Conservation (phyloP, 2,329 filamentous ascomycete genomes). For the Ambrosiella beaveri region DNA sequence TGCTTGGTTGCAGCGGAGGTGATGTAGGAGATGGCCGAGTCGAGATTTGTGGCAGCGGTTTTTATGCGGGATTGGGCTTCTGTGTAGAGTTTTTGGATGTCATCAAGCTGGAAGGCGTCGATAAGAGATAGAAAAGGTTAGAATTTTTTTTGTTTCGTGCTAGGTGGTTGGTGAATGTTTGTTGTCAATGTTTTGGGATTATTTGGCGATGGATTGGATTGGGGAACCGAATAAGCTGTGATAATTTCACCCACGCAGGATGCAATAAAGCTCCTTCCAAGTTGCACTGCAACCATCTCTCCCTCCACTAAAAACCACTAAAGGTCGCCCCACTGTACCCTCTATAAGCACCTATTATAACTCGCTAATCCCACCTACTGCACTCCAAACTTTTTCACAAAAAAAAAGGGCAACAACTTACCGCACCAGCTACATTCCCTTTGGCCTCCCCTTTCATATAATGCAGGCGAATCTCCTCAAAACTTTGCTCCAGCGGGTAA, state of each 20-base stretch:
- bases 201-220: too few relatives aligned
- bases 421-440: conserved; percentile 40
- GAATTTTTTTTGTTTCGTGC: neutral
- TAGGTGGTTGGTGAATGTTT: neutral
- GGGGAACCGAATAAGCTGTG: too few relatives aligned
- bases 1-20: conserved; percentile 48
- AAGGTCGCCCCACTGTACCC: too few relatives aligned
- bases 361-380: neutral
- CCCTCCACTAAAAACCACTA: too few relatives aligned
- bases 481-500: conserved; percentile 61
- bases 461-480: conserved; percentile 70
- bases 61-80: conserved; percentile 56
- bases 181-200: neutral
- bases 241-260: too few relatives aligned
- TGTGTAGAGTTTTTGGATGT: conserved; percentile 43
- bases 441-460: conserved; percentile 43
- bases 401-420: conserved; percentile 19
- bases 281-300: too few relatives aligned
- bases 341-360: too few relatives aligned
- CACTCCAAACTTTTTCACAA: neutral
- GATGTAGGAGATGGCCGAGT: conserved; percentile 56
- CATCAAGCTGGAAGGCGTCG: conserved; percentile 30
- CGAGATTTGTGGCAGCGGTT: conserved; percentile 47
- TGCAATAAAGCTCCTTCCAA: too few relatives aligned
- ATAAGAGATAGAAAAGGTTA: conserved; percentile 12